phyloP scores from a whole-genome alignment of 192 early-diverging fungal species.

The Linnemannia elongata region DNA sequence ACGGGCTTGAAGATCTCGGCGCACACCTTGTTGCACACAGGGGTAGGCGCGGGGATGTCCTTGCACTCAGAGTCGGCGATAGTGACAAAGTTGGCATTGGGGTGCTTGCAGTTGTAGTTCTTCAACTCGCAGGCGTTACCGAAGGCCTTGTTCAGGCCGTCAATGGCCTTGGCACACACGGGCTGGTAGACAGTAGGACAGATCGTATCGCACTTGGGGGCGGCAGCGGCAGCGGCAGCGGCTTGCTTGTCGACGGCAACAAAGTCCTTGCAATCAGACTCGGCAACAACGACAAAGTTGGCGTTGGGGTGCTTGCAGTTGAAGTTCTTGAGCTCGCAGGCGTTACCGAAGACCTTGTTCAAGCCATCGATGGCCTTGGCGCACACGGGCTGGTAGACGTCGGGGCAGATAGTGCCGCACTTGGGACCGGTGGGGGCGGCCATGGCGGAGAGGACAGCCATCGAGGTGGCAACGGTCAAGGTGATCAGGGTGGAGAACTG shows the following conservation, averaged over 20 bases:
- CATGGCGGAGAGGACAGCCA: background rate
- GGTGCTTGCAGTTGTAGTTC: background rate
- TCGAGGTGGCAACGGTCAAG: background rate
- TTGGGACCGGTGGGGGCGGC: background rate
- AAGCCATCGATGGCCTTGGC: background rate
- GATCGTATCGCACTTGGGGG: background rate
- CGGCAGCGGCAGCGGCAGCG: background rate
- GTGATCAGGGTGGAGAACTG: background rate
- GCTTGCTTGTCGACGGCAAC: background rate
- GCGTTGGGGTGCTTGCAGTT: conserved; percentile 8
- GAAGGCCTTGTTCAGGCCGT: no score
- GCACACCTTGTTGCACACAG: background rate
- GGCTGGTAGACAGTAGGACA: background rate
- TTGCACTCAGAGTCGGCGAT: background rate
- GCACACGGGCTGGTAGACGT: background rate
- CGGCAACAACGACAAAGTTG: background rate
- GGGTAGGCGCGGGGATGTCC: background rate
- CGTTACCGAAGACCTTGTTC: background rate
- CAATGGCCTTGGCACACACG: background rate
- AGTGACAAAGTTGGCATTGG: background rate
- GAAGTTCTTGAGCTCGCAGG: background rate
- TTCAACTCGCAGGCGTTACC: background rate
- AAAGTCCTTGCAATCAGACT: background rate
- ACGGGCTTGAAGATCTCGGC: background rate
- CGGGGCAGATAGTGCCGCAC: background rate